A percentile compares a stretch with the other conserved stretches of the same genome.
Conservation (phyloP, 805 yeast species). For the Wickerhamomyces tratensis region DNA sequence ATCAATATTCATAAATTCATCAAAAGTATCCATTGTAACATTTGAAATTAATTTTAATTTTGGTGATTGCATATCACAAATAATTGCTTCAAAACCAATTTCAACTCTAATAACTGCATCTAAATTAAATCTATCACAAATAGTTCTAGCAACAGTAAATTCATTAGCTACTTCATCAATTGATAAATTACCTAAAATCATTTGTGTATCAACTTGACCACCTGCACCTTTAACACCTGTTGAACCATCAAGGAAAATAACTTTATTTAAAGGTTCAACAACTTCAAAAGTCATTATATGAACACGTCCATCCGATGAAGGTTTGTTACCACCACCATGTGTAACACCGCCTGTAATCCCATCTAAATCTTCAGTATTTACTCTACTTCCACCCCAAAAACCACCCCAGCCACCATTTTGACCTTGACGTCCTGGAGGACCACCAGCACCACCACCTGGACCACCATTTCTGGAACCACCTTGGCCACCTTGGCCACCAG, state of each 20-base stretch:
- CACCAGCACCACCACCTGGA: slow-evolving; percentile 1
- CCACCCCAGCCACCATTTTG: slow-evolving; percentile 5
- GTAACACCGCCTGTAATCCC: not conserved
- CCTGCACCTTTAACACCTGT: slow-evolving; percentile 50
- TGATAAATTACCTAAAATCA: slow-evolving; percentile 26
- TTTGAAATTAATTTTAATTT: slow-evolving; percentile 37
- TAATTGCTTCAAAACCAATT: slow-evolving; percentile 49
- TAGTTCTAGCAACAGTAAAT: slow-evolving; percentile 33
- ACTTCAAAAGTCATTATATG: slow-evolving; percentile 37
- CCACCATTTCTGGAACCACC: not conserved
- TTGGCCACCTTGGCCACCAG: not conserved
- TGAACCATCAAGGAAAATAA: slow-evolving; percentile 55
- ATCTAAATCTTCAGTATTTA: not conserved
- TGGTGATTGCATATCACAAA: slow-evolving; percentile 42
- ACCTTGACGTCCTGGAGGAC: slow-evolving; percentile 13
- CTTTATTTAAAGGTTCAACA: slow-evolving; percentile 34
- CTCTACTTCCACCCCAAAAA: not conserved
- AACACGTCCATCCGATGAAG: slow-evolving; percentile 3
- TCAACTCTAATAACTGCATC: slow-evolving; percentile 54
- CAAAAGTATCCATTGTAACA: slow-evolving; percentile 27
- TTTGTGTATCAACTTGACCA: slow-evolving; percentile 57
- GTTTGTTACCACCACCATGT: not conserved
- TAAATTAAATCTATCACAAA: slow-evolving; percentile 42
- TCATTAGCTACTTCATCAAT: slow-evolving; percentile 28
- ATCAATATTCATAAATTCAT: slow-evolving; percentile 22